Conservation (phyloP, 257 asterid species). For the Jacaranda copaia region DNA sequence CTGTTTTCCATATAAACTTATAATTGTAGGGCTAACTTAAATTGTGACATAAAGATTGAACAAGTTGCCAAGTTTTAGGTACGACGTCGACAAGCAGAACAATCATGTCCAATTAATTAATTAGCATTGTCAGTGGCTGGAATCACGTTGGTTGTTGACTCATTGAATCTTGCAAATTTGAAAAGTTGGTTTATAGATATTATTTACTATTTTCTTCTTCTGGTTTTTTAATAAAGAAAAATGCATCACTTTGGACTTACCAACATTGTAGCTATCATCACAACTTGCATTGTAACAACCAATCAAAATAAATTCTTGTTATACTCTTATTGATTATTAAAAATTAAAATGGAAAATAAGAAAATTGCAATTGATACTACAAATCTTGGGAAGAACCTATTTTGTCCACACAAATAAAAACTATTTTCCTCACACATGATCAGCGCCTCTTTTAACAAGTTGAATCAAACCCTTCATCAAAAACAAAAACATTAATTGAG, state of each 20-base stretch:
- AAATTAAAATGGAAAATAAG: too few relatives aligned
- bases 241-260: background rate
- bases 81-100: background rate
- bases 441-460: too few relatives aligned
- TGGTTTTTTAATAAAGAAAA: background rate
- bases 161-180: slow-evolving; percentile 1
- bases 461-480: too few relatives aligned
- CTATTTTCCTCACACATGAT: too few relatives aligned
- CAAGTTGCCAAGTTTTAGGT: slow-evolving; percentile 3
- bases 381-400: too few relatives aligned
- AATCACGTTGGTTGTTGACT: slow-evolving; percentile 20
- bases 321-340: too few relatives aligned
- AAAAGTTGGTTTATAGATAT: background rate
- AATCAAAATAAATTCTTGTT: background rate
- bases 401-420: too few relatives aligned
- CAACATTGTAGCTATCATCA: background rate
- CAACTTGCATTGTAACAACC: background rate
- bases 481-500: too few relatives aligned
- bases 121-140: background rate
- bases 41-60: background rate
- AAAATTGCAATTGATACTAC: too few relatives aligned
- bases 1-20: too few relatives aligned
- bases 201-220: background rate
- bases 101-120: background rate
- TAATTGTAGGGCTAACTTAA: background rate